Base-by-base conservation (phyloP, 1,284 basidiomycete genomes). In the Psilocybe mexicana region DNA sequence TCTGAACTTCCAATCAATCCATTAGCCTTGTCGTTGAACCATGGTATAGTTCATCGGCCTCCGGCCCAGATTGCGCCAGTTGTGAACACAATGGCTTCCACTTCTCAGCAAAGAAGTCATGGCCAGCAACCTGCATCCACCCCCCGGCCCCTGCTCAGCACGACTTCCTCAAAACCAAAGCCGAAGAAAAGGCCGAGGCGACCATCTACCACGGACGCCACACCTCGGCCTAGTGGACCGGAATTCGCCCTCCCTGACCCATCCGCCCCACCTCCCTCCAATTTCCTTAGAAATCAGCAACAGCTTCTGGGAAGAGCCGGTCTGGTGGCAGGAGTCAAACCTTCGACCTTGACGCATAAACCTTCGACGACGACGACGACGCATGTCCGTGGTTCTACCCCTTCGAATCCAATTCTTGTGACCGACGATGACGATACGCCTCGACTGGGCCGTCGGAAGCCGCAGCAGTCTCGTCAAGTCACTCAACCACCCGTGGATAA, bases 1-100 rank as follows among this genome's bases (percentile, higher is more conserved):
- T 88, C 88, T 92, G 87, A 92, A 91, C 81, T 85, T 78, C 79
- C 87, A 76, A 80, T 85, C 76, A 76, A 81, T 78, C 83, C 84
- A 83, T 75, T 87, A 90, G 87, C 83, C 77, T 82, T 79, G 74
- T 78, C 80, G 69, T 78, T 81, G 76, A 82, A 76, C 66, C 69
- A 69, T 68, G 61, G 66, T 63, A 58, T 69, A 65, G 69, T 71
- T 74, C 67, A 63, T 69, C 74, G 72, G 70, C 76, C 75, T 76
- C 74, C 72, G 74, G 74, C 74, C 64, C 57, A 60, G 55, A 58
- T 55, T 35, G 54, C 64, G 43, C 40, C 58, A 54, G 36, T 54
- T 24, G 47, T 59, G 50, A 48, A 40, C 40, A 4, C 43, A 36
- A 28, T 45, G 18, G 33, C 42, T 35, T 40, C 18, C 25, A 24